Base-by-base conservation (phyloP, 2,329 filamentous ascomycete species). In the Trichoderma koningiopsis region DNA sequence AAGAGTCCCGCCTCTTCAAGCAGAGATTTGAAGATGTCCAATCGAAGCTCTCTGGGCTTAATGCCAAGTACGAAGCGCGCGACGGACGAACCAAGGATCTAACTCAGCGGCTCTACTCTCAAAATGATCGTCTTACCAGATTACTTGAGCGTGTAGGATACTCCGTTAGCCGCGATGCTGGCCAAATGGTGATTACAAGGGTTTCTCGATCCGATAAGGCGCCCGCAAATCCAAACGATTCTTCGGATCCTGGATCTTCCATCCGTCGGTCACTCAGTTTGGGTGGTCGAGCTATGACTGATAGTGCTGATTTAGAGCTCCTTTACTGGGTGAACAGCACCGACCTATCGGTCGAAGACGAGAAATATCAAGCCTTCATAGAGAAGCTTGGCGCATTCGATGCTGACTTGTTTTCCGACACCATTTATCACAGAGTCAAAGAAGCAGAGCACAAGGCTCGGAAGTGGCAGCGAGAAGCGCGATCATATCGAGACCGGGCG, bases 371-470 rank as follows among this genome's bases (percentile, higher is more conserved):
- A 19, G 86, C 89, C 1, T 97, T 93, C 76, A 84, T 97, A 72
- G 84, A 88, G 43, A 89, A 89, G 4, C 82, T 97, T 22, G 89
- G 92, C 22, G 87, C 87, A 33, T 96, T 99, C 76, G 92, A 97
- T 76, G 85, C 95, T 59, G 93, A 97, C 71, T 85, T 88, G 3
- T 97, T 97, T 75, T 88, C 89, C 58, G 95, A 98, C 70, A 90
- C 92, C 0, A 86, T 99, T 31, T 91, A 93, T 72, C 96, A 95
- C 75, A 91, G 96, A 16, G 89, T 97, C 75, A 96, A 95, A 75
- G 96, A 99, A 76, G 91, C 96, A 71, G 96, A 99, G 79, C 91
- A 96, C 74, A 91, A 96, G 70, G 94, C 94, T 22, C 92, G 94
- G 69, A 98, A 97, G 81, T 94, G 94, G 84, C 94, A 96, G 76